Evolutionary conservation across 345 rosid species (phyloP), one percentile per base, ranked within the genome.

Genomic region (Nephelium lappaceum): DNA sequence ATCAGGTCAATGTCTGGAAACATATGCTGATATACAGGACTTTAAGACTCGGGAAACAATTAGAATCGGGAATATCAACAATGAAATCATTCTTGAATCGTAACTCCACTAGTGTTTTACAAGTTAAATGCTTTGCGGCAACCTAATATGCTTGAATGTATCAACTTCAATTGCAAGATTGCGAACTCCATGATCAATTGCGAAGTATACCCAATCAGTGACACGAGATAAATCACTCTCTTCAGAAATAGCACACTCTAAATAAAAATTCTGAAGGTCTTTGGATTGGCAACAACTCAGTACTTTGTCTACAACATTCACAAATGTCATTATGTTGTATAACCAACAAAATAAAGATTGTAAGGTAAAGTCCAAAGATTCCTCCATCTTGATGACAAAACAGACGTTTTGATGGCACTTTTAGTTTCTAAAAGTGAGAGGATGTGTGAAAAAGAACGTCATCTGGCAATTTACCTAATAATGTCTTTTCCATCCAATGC

Each of bases 321-420:
- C 70, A 18, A 75, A 75, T n/a, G 27, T 70, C 18, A 23, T 55
- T 41, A 10, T 5, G 21, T 25, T 49, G 24, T n/a, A 45, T 27
- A 23, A 24, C 24, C 57, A n/a, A 60, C 57, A 6, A 73, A 38
- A 25, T 39, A 42, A 41, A 73, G 31, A 60, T 8, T 24, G 8
- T 66, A 53, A 39, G 5, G 14, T 4, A 4, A 49, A 49, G 55
- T 53, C 71, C 78, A 65, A 18, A 75, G n/a, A 49, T 25, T 16
- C 63, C n/a, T 58, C 83, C 83, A 80, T 58, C 75, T 49, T 42
- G 58, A 45, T 11, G 82, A 80, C 38, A 75, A 11, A 51, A 51
- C 19, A 60, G 61, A n/a, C 11, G 72, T 75, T 25, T 39, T 31
- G 0, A 55, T 67, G 3, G 79, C 75, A n/a, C 21, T 3, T 41